Base-by-base conservation (phyloP, 768 basidiomycete genomes). In the Vararia minispora region DNA sequence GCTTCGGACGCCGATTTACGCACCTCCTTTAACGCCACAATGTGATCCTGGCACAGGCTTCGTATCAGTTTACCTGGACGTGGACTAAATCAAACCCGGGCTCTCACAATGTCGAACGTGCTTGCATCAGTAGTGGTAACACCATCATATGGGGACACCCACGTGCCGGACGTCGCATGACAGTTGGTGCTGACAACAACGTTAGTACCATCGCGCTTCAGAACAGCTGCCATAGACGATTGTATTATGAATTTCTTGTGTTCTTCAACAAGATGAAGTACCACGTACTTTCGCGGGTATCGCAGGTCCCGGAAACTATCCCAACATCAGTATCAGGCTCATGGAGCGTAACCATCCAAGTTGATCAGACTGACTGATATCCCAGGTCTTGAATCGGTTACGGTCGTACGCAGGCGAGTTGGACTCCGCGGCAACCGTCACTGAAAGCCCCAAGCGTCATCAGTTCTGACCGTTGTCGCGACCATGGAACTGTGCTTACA, bases 11-110 rank as follows among this genome's bases (percentile, higher is more conserved):
- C n/a, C n/a, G n/a, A n/a, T n/a, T 6, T 12, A 10, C 49, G 18
- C 17, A 63, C 66, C 55, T 73, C 70, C 45, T 72, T 74, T 35
- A 73, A 53, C 5, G 72, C 70, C 1, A 74, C 65, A n/a, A 74
- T 28, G 40, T 73, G 71, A 44, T 73, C 71, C 69, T 71, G 17
- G 11, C 37, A 24, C 14, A 25, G 29, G 17, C 20, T 32, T 11
- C 44, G 13, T n/a, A 24, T 28, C 18, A 31, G 32, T 18, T 14
- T 28, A 23, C 11, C 9, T 26, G 14, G 11, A 23, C 8, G 20
- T 16, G 23, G 14, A 17, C n/a, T 25, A 5, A 16, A 30, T 20
- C 20, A 31, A 9, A 29, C 12, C n/a, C 22, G 14, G 18, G 9
- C 8, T 47, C 65, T 41, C 37, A 71, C 69, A 42, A 73, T 75